A percentile compares a stretch with the other conserved stretches of the same genome.
These are phyloP conservation scores for Ulmus americana DNA, from an alignment of 331 rosid species.

Conservation along the genomic window DNA sequence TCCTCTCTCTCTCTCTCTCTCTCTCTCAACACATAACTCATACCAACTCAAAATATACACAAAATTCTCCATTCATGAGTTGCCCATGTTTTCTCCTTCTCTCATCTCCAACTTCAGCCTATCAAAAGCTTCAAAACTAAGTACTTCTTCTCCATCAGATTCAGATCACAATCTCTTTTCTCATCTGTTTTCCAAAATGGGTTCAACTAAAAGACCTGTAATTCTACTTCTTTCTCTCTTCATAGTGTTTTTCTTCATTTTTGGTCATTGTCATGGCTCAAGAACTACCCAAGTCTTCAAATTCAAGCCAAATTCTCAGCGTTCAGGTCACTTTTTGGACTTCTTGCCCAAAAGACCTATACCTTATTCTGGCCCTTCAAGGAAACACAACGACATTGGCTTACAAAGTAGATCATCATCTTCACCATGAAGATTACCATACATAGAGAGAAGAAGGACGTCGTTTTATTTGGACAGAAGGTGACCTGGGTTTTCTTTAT, in stretches of 20 bases:
- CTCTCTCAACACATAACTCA: conserved; percentile 19
- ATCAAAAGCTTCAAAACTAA: conserved; percentile 19
- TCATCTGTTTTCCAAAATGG: conserved; percentile 31
- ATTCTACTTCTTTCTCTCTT: conserved; percentile 32
- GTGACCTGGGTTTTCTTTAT: conserved; percentile 19
- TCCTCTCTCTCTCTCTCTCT: conserved; percentile 10
- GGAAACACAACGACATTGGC: conserved; percentile 91
- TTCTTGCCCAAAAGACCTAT: conserved; percentile 85
- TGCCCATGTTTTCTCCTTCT: conserved; percentile 26
- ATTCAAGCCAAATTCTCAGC: conserved; percentile 41
- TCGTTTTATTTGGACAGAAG: conserved; percentile 26
- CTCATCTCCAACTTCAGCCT: conserved; percentile 20
- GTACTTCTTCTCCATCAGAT: too few species aligned
- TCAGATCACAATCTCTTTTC: too few species aligned
- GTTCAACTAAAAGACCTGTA: conserved; percentile 31
- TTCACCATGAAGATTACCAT: conserved; percentile 39
- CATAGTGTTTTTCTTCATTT: conserved; percentile 28
- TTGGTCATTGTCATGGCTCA: conserved; percentile 38
- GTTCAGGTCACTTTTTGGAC: conserved; percentile 63
- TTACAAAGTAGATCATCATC: conserved; percentile 63
- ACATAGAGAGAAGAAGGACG: background rate
- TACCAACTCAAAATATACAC: conserved; percentile 10
- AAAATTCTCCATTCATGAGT: conserved; percentile 19
- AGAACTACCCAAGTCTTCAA: conserved; percentile 49
- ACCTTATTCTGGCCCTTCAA: conserved; percentile 85